Evolutionary conservation across 257 asterid species (phyloP), one percentile per base, ranked within the genome.

Genomic region (Solanum tarijense): DNA sequence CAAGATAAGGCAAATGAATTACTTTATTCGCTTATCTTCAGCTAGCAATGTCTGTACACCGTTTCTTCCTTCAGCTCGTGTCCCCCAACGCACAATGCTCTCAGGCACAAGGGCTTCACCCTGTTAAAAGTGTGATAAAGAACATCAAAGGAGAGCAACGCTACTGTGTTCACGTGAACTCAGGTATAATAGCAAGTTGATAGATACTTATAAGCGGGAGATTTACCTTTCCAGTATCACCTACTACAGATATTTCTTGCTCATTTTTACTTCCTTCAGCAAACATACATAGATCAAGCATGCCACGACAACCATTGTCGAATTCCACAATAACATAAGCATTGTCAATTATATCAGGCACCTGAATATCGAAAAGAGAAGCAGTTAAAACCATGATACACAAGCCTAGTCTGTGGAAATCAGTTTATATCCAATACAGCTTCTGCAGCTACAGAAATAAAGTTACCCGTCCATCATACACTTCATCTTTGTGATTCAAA

Each of bases 31-130:
- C 88, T 88, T 93, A 89, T 95, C 98, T 87, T 93, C 87, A 29
- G 97, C 96, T 88, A 92, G 93, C 62, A 92, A 46, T 14, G 97
- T 92, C 91, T 90, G 85, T 11, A 97, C 93, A 6, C 95, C 95
- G 1, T 90, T 92, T 81, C 98, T 92, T 89, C 98, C 98, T 81
- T 89, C 95, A 32, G 38, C 93, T 52, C 98, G 94, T 46, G 71
- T 85, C 55, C 99, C 99, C 94, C 93, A 94, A 34, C 96, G 94
- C 74, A 96, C 96, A 35, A 93, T 93, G 90, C 88, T 92, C 91
- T 96, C 99, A 1, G 98, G 99, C 83, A 97, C 96, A 91, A 97
- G 94, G 14, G 99, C 98, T 91, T 97, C 99, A 6, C 98, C 99
- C 98, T 94, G 91, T 85, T 23, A 81, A n/a, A 86, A 69, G 39